These are phyloP conservation scores for Backusella sp. DNA, from an alignment of 192 early-diverging fungal genomes.

Conservation along the genomic window DNA sequence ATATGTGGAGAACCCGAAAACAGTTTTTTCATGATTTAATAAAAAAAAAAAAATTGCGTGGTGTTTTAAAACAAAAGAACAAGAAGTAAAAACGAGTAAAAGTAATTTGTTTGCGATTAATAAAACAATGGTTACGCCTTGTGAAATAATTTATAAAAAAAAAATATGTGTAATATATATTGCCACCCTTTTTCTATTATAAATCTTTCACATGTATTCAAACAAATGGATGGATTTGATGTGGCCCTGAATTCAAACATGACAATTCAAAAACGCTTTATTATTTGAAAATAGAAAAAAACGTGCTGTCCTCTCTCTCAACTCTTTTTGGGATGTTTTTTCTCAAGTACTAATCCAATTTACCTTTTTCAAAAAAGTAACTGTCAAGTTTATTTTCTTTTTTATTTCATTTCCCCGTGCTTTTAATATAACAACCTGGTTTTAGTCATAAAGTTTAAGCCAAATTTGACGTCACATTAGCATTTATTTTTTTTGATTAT, in stretches of 20 bases:
- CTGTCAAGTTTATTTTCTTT: background rate
- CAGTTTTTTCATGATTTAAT: too few species aligned
- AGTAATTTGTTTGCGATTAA: background rate
- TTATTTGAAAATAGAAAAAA: background rate
- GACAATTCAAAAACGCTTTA: too few species aligned
- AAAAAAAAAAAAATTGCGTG: too few species aligned
- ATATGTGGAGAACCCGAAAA: background rate
- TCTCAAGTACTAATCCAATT: background rate
- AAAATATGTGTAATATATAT: background rate
- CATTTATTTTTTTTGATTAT: background rate
- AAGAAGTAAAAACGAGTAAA: background rate
- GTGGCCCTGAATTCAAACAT: background rate
- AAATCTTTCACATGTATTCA: slow-evolving; percentile 5
- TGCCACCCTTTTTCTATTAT: background rate
- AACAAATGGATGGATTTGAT: background rate
- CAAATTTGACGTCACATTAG: slow-evolving; percentile 1
- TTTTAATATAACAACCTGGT: background rate
- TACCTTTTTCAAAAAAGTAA: background rate
- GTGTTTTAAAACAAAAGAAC: background rate
- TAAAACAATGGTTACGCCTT: background rate
- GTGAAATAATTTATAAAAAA: background rate
- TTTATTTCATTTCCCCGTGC: background rate
- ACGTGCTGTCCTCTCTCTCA: background rate
- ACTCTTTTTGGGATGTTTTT: too few species aligned
- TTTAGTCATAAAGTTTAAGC: slow-evolving; percentile 7